Percentiles rank a stretch among this genome's conserved stretches.
These are phyloP conservation scores for Colletotrichum noveboracense DNA, from an alignment of 2,329 filamentous ascomycete genomes.

Conservation along the genomic window DNA sequence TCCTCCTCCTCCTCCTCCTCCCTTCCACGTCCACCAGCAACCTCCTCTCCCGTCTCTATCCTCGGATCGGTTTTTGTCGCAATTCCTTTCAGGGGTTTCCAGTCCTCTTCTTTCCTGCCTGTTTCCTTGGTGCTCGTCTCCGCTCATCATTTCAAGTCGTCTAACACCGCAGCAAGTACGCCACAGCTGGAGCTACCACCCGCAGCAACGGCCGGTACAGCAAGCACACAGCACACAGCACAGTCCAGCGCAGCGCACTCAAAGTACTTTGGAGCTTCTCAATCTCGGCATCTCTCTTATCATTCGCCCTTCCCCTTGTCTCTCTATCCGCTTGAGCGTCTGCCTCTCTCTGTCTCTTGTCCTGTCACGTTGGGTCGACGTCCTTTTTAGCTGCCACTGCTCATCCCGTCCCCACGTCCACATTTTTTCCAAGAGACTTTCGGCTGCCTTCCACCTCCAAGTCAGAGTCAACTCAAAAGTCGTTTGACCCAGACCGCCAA, in stretches of 20 bases:
- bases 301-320: slow-evolving; percentile 22
- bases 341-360: background rate
- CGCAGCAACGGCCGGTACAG: background rate
- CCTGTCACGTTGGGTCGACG: slow-evolving; percentile 22
- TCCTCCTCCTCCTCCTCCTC: slow-evolving; percentile 6
- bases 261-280: slow-evolving; percentile 16
- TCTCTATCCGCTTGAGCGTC: slow-evolving; percentile 20
- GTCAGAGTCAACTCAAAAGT: slow-evolving; percentile 5
- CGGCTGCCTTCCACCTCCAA: slow-evolving; percentile 9
- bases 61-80: slow-evolving; percentile 22
- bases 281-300: slow-evolving; percentile 20
- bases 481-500: slow-evolving; percentile 3
- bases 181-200: background rate
- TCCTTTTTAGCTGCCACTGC: slow-evolving; percentile 18
- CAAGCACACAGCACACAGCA: background rate
- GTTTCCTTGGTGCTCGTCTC: slow-evolving; percentile 23
- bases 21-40: background rate
- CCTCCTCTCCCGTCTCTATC: background rate
- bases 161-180: background rate
- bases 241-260: background rate
- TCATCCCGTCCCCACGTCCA: slow-evolving; percentile 20
- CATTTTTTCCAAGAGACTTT: slow-evolving; percentile 21
- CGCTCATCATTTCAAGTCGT: slow-evolving; percentile 20
- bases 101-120: slow-evolving; percentile 23
- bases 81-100: slow-evolving; percentile 22